phyloP scores from a whole-genome alignment of 192 early-diverging fungal genomes.

The Allomyces arbusculus region DNA sequence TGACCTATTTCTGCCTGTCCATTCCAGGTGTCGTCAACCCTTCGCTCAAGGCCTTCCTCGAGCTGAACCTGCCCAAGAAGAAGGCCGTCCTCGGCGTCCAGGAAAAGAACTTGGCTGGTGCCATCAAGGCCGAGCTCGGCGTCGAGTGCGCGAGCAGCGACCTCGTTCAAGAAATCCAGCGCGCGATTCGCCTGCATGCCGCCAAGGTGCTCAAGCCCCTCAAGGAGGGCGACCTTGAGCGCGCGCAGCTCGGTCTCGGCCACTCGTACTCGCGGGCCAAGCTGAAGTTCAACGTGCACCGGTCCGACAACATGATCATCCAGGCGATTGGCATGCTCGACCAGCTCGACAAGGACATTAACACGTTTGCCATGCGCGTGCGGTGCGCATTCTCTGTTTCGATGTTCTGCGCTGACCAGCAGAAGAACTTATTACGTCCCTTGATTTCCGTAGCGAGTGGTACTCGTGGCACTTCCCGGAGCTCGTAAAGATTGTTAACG shows the following conservation, averaged over 20 bases:
- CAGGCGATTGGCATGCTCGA: constrained; percentile 72
- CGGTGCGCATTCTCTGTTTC: constrained; percentile 19
- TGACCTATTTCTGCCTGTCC: too few species aligned
- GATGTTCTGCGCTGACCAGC: neutral
- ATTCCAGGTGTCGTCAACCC: constrained; percentile 66
- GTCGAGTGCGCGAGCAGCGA: constrained; percentile 64
- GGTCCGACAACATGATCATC: constrained; percentile 84
- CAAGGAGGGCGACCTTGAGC: constrained; percentile 79
- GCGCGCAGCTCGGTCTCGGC: constrained; percentile 89
- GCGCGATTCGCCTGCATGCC: constrained; percentile 79
- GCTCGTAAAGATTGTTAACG: constrained; percentile 82
- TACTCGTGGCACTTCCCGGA: constrained; percentile 99
- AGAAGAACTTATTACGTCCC: neutral
- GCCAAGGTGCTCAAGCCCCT: constrained; percentile 73
- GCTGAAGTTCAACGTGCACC: constrained; percentile 99
- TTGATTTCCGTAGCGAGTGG: constrained; percentile 58
- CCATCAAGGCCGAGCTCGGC: constrained; percentile 54
- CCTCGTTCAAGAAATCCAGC: constrained; percentile 68
- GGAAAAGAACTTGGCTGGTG: constrained; percentile 47
- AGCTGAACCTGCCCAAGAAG: constrained; percentile 75
- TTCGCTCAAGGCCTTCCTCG: constrained; percentile 78
- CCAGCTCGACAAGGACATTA: constrained; percentile 96
- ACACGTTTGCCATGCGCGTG: constrained; percentile 90
- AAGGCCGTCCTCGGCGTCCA: constrained; percentile 59
- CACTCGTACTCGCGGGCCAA: constrained; percentile 96